These are phyloP conservation scores for Penicillium sp. DNA, from an alignment of 2,329 filamentous ascomycete genomes.

Conservation along the genomic window DNA sequence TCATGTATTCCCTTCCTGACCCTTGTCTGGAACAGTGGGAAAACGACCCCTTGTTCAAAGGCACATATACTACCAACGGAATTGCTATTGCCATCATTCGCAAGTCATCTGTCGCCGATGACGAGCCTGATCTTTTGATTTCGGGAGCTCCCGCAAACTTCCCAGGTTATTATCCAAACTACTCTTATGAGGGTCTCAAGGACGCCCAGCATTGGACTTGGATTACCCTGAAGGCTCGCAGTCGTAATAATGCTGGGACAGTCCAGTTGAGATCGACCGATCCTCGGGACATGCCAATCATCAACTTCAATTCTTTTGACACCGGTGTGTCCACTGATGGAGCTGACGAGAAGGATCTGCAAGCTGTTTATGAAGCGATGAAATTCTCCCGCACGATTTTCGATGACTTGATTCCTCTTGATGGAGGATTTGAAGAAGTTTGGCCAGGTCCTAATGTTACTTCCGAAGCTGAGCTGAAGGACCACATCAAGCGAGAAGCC, in stretches of 20 bases:
- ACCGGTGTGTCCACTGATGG: constrained; percentile 41
- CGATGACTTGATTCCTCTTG: constrained; percentile 46
- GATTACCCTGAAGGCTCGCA: constrained; percentile 62
- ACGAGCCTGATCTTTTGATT: constrained; percentile 58
- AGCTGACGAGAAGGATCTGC: constrained; percentile 55
- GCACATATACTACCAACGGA: constrained; percentile 56
- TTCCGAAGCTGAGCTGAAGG: constrained; percentile 50
- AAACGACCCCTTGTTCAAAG: constrained; percentile 41
- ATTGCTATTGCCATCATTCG: constrained; percentile 55
- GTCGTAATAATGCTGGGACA: constrained; percentile 64
- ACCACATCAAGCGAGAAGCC: constrained; percentile 54
- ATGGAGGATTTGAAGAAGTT: constrained; percentile 50
- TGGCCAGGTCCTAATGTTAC: constrained; percentile 49
- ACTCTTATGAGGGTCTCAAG: constrained; percentile 47
- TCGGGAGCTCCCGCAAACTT: constrained; percentile 62
- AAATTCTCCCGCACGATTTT: constrained; percentile 55
- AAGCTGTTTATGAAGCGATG: constrained; percentile 62
- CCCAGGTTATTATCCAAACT: constrained; percentile 53
- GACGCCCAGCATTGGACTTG: constrained; percentile 51
- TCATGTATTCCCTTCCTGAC: constrained; percentile 34
- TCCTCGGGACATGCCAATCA: constrained; percentile 65
- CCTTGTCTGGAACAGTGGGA: constrained; percentile 51
- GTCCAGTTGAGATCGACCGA: constrained; percentile 64
- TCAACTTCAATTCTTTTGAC: constrained; percentile 63
- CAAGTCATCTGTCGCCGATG: constrained; percentile 43